phyloP scores from a whole-genome alignment of 2,329 filamentous ascomycete genomes.

The Berkeleyomyces rouxiae region DNA sequence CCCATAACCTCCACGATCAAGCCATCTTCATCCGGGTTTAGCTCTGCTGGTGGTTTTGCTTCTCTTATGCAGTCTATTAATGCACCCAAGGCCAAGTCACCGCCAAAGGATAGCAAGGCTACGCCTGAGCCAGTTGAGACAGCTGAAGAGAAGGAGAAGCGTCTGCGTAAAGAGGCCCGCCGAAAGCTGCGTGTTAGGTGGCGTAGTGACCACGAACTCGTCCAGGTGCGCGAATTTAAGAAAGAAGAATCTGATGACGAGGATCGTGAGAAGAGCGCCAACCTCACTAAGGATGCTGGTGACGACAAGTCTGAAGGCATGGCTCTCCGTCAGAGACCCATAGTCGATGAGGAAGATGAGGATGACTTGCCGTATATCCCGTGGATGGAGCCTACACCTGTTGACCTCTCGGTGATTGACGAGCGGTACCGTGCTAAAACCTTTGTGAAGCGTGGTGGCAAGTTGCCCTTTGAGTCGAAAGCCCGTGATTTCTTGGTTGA shows the following conservation, averaged over 20 bases:
- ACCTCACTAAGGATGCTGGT: constrained; percentile 53
- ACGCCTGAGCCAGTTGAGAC: constrained; percentile 43
- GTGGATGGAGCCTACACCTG: constrained; percentile 32
- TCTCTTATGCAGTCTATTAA: constrained; percentile 36
- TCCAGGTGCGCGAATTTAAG: constrained; percentile 51
- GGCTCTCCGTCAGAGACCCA: constrained; percentile 41
- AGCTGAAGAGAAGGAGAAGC: constrained; percentile 47
- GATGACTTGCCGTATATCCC: constrained; percentile 36
- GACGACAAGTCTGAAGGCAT: constrained; percentile 60
- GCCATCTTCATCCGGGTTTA: constrained; percentile 19
- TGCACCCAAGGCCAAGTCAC: constrained; percentile 23
- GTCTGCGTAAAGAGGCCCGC: constrained; percentile 55
- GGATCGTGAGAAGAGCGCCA: constrained; percentile 37
- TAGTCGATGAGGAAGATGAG: constrained; percentile 41
- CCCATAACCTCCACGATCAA: constrained; percentile 18
- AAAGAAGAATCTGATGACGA: constrained; percentile 57
- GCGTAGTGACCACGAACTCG: constrained; percentile 49
- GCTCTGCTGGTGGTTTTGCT: constrained; percentile 33
- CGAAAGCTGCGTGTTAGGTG: constrained; percentile 55
- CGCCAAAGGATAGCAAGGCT: constrained; percentile 33
- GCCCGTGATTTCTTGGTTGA: constrained; percentile 39
- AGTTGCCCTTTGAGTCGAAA: constrained; percentile 32
- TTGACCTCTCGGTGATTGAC: constrained; percentile 32
- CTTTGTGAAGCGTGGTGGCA: constrained; percentile 38
- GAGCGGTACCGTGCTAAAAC: constrained; percentile 30